Conservation (phyloP, 148 eudicot species). For the Salicornia ramosissima region DNA sequence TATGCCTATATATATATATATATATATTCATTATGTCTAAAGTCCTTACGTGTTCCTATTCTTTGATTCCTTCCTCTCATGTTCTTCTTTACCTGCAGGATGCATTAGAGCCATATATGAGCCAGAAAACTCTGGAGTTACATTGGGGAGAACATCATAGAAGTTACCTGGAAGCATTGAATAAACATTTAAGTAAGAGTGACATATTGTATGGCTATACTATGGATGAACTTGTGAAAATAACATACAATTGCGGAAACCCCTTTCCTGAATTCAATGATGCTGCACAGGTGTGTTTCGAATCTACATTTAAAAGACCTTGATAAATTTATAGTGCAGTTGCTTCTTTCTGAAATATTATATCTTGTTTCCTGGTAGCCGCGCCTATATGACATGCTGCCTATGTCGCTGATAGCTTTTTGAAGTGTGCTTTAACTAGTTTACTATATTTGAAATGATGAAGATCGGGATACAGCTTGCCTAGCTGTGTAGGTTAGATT, state of each 20-base stretch:
- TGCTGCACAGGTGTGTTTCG: conserved; percentile 81
- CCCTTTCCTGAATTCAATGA: conserved; percentile 78
- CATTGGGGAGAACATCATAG: conserved; percentile 93
- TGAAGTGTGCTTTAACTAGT: background rate
- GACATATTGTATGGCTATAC: conserved; percentile 80
- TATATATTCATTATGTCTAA: background rate
- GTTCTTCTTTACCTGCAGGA: conserved; percentile 40
- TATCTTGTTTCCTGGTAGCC: conserved; percentile 12
- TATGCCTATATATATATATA: too few species aligned
- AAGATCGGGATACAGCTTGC: background rate
- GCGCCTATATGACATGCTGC: background rate
- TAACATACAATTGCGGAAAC: conserved; percentile 83
- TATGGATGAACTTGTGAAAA: conserved; percentile 81
- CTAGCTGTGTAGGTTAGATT: background rate
- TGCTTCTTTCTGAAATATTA: conserved; percentile 6
- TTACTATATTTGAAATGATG: background rate
- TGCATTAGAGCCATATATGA: conserved; percentile 93
- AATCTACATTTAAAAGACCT: conserved; percentile 6
- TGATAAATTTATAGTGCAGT: background rate
- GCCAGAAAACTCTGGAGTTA: conserved; percentile 59
- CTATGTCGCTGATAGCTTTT: background rate
- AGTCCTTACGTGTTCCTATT: background rate
- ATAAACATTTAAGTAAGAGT: conserved; percentile 58
- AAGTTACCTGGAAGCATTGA: conserved; percentile 68
- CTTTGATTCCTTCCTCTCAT: background rate